Conservation (phyloP, 129 eudicot species). For the Chrysanthemum makinoi region DNA sequence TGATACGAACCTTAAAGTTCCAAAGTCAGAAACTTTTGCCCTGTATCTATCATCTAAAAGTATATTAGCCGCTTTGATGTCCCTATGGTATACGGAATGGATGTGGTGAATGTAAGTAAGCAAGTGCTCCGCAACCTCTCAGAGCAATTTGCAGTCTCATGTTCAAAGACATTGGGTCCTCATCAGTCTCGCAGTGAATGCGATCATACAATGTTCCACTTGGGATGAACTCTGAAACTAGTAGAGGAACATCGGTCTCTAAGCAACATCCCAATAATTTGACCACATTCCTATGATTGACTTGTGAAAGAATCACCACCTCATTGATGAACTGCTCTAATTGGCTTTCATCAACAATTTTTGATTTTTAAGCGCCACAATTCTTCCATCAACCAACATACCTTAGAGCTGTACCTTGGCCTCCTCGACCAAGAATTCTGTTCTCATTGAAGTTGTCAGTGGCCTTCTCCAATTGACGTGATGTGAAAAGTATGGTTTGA, state of each 20-base stretch:
- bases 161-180: slow-evolving; percentile 21
- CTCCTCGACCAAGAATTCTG: slow-evolving; percentile 33
- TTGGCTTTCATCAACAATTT: too few species aligned
- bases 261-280: slow-evolving; percentile 38
- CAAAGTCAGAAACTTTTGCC: too few species aligned
- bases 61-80: too few species aligned
- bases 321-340: slow-evolving; percentile 32
- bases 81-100: slow-evolving; percentile 9
- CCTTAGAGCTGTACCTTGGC: slow-evolving; percentile 38
- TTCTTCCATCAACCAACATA: slow-evolving; percentile 3
- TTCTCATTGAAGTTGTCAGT: slow-evolving; percentile 31
- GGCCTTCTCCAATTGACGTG: slow-evolving; percentile 31
- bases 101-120: slow-evolving; percentile 32
- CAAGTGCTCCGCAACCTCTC: slow-evolving; percentile 29
- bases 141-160: slow-evolving; percentile 27
- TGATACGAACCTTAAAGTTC: too few species aligned
- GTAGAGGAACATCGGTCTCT: slow-evolving; percentile 33
- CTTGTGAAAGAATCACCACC: slow-evolving; percentile 28
- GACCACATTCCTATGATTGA: slow-evolving; percentile 33
- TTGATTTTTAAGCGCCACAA: too few species aligned
- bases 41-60: too few species aligned
- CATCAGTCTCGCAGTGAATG: slow-evolving; percentile 4
- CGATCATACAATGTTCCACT: slow-evolving; percentile 36
- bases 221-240: slow-evolving; percentile 37
- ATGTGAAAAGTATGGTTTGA: slow-evolving; percentile 29